Evolutionary conservation across 2,329 filamentous ascomycete genomes (phyloP), one percentile per base, ranked within the genome.

Genomic region (Intubia oerlemansii): DNA sequence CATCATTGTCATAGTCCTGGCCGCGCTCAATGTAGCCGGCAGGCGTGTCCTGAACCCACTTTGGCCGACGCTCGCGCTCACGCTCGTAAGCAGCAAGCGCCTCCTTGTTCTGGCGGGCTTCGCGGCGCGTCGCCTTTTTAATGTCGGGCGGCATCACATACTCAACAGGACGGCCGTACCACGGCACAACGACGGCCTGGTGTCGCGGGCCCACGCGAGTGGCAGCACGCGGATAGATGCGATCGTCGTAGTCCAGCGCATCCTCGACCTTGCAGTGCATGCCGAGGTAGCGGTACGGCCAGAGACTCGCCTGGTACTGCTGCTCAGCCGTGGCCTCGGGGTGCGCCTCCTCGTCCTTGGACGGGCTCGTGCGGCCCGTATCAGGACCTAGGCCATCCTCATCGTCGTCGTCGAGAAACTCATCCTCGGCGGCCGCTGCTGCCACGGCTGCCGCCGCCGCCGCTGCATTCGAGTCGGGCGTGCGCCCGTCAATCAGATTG

Each of bases 181-280:
- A 98, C 5, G 77, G 62, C 27, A 66, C 58, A 19, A 92, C 78
- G 39, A 71, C 74, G 4, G 88, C 85, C 54, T 98, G 88, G 48
- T 95, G 82, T 31, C 82, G 71, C 8, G 82, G 80, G 7, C 88
- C 88, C 21, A 95, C 59, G 21, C 88, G 75, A 31, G 88, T 95
- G 45, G 84, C 90, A 11, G 88, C 85, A 38, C 88, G 75, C 7
- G 88, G 88, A 45, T 95, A 95, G 38, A 98, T 95, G 38, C 88
- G 74, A 48, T 98, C 88, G 44, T 98, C 88, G 45, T 92, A 91
- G 47, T 98, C 88, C 17, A 98, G 58, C 1, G 81, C 88, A 53
- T 98, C 88, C 49, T 95, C 84, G 1, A 88, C 77, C 39, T 82
- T 78, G 51, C 84, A 93, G 51, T 98, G 88, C 39, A 92, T 82